phyloP scores from a whole-genome alignment of 257 asterid species.

The Capsicum rhomboideum region DNA sequence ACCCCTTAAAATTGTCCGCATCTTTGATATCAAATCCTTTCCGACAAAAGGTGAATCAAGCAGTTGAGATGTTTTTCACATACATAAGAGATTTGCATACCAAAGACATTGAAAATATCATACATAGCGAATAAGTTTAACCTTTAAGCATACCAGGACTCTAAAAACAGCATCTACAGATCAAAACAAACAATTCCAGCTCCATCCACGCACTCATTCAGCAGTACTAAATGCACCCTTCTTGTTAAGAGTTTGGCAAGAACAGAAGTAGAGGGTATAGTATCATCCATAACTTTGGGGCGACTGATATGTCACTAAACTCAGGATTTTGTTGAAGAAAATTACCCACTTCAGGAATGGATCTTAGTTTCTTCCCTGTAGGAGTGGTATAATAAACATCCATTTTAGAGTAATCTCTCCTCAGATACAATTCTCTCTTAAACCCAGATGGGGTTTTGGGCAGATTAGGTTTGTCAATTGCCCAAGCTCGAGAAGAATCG shows the following conservation, averaged over 20 bases:
- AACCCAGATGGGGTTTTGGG: not conserved
- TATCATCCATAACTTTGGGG: not conserved
- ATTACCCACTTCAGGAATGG: not conserved
- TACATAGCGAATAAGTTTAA: not conserved
- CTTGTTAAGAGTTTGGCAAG: not conserved
- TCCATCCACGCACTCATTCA: not conserved
- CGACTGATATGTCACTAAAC: not conserved
- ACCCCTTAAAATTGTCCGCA: too few relatives aligned
- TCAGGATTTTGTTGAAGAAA: slow-evolving; percentile 3
- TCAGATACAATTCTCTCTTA: not conserved
- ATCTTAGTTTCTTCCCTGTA: slow-evolving; percentile 1
- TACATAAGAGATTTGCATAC: not conserved
- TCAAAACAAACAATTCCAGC: not conserved
- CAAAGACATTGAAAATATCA: not conserved
- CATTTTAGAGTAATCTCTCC: slow-evolving; percentile 4
- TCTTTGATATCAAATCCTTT: too few relatives aligned
- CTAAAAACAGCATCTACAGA: not conserved
- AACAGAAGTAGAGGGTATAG: not conserved
- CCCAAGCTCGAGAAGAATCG: not conserved
- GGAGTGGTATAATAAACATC: slow-evolving; percentile 7
- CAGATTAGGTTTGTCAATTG: not conserved
- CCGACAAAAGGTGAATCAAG: not conserved
- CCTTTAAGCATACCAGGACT: not conserved
- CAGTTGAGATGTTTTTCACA: not conserved
- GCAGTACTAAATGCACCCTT: not conserved